Evolutionary conservation across 768 basidiomycete species (phyloP).

Genomic region (Lyophyllum shimeji): DNA sequence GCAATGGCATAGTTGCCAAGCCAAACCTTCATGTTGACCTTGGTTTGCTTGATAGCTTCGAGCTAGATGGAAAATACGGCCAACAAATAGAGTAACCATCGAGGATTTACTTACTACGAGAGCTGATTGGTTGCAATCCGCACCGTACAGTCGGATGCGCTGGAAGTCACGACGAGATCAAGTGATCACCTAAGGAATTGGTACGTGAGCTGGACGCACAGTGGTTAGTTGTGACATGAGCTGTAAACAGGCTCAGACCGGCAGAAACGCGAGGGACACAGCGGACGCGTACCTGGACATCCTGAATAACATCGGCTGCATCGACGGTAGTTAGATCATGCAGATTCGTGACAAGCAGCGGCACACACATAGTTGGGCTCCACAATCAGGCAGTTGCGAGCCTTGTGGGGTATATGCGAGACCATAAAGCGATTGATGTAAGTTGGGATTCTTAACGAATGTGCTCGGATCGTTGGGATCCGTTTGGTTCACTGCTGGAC

Average conservation of each 20-base stretch:
- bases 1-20: slow-evolving; percentile 68
- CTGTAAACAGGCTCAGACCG: slow-evolving; percentile 31
- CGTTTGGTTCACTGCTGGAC: slow-evolving; percentile 22
- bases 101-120: slow-evolving; percentile 53
- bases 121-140: slow-evolving; percentile 82
- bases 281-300: slow-evolving; percentile 57
- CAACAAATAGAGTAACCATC: not conserved
- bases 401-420: slow-evolving; percentile 84
- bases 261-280: not conserved
- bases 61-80: slow-evolving; percentile 40
- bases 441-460: slow-evolving; percentile 66
- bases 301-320: slow-evolving; percentile 57
- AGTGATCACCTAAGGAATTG: slow-evolving; percentile 12
- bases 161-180: slow-evolving; percentile 13
- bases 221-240: slow-evolving; percentile 85
- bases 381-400: slow-evolving; percentile 71
- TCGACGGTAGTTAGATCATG: not conserved
- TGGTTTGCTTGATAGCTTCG: slow-evolving; percentile 87
- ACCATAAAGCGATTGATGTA: slow-evolving; percentile 81
- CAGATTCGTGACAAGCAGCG: not conserved
- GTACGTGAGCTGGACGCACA: slow-evolving; percentile 23
- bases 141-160: slow-evolving; percentile 82
- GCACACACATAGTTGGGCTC: slow-evolving; percentile 46
- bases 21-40: slow-evolving; percentile 82
- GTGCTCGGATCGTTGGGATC: slow-evolving; percentile 70